Base-by-base conservation (phyloP, 2,329 filamentous ascomycete genomes). In the Arthrobotrys entomopaga region DNA sequence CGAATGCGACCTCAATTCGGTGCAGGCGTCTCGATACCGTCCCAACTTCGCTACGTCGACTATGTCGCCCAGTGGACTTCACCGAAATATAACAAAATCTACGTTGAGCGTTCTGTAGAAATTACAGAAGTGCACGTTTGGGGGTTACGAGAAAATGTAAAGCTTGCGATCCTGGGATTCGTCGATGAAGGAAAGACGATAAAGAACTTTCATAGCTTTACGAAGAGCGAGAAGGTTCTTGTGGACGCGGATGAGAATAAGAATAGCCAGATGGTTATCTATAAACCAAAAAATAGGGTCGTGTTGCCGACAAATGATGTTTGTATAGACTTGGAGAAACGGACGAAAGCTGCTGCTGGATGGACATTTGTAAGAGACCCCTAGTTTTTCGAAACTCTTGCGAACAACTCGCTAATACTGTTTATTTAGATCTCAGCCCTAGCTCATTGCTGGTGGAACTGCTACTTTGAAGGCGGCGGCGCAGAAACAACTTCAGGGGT, bases 371-470 rank as follows among this genome's bases (percentile, higher is more conserved):
- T 97, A 75, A 19, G 58, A 34, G 6, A 5, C 5, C 29, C 29
- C 10, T 34, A 8, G 10, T 7, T 16, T 49, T 13, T 13, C 11
- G 8, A 13, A 46, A n/a, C 11, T 3, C 15, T 40, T 2, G 3
- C 3, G 15, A 26, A 38, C 13, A 49, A 46, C 40, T 46, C 43
- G 6, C 24, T 24, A 16, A 11, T 24, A 19, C 42, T 7, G 29
- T 26, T 10, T 16, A 8, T 22, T 11, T 15, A 75, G 71, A 64
- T 75, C 2, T 97, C 94, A 0, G 89, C 93, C 0, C 89, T 98
- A 8, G 93, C 93, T 0, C 94, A 98, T 79, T 91, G 97, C 15
- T 99, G 95, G 95, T 97, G 97, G 84, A 99, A 99, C 79, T 85
- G 89, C 1, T 98, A 89, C 82, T 98, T 98, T 79, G 95, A 98